Evolutionary conservation across 2,329 filamentous ascomycete species (phyloP).

Genomic region (Chlorencoelia australis): DNA sequence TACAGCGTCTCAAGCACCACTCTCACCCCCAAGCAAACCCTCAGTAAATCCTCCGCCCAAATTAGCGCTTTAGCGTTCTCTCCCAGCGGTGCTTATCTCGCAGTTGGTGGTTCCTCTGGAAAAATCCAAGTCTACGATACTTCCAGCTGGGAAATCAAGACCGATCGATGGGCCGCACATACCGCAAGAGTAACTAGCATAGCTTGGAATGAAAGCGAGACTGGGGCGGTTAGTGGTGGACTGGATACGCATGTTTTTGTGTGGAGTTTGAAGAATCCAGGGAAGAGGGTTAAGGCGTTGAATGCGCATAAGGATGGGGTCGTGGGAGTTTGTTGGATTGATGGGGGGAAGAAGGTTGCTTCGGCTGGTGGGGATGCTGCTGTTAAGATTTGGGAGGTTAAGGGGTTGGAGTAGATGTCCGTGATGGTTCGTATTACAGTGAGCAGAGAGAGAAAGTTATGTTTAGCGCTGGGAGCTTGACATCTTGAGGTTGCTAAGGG

Average conservation of each 20-base stretch:
- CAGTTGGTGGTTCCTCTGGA: conserved; percentile 72
- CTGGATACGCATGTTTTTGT: conserved; percentile 88
- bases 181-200: conserved; percentile 57
- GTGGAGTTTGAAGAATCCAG: conserved; percentile 79
- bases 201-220: conserved; percentile 69
- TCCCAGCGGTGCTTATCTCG: conserved; percentile 62
- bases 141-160: conserved; percentile 57
- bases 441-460: too few species aligned
- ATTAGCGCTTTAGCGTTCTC: conserved; percentile 82
- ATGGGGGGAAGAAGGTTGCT: conserved; percentile 54
- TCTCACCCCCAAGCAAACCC: conserved; percentile 33
- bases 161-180: conserved; percentile 68
- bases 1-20: conserved; percentile 54
- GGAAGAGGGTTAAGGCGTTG: conserved; percentile 69
- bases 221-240: conserved; percentile 72
- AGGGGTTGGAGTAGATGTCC: conserved; percentile 41
- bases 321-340: conserved; percentile 74
- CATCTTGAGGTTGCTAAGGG: too few species aligned
- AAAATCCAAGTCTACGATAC: conserved; percentile 78
- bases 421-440: too few species aligned
- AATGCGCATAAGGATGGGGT: conserved; percentile 97
- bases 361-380: conserved; percentile 81
- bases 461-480: too few species aligned
- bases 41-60: conserved; percentile 58
- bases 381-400: conserved; percentile 77